Conservation (phyloP, 441 rosid species). For the Populus trichocarpa region DNA sequence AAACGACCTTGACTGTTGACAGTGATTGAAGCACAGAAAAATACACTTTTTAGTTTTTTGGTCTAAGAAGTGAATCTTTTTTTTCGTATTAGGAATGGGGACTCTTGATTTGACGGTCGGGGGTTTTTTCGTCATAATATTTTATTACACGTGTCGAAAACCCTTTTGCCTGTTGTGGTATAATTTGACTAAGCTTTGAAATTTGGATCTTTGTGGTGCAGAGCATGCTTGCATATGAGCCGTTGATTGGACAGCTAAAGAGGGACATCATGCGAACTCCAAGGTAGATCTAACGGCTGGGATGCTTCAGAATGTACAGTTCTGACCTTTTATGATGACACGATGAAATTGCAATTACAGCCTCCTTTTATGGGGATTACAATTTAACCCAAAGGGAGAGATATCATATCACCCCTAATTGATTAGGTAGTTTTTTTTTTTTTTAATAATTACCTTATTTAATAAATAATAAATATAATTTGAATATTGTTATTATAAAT, state of each 20-base stretch:
- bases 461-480: no score
- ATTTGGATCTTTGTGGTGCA: neutral
- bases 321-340: neutral
- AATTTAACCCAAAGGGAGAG: neutral
- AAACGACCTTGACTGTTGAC: slow-evolving; percentile 2
- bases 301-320: neutral
- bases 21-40: neutral
- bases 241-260: neutral
- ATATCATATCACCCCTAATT: no score
- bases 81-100: slow-evolving; percentile 17
- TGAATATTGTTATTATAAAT: no score
- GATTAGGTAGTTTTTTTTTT: no score
- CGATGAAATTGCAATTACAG: neutral
- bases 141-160: neutral
- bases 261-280: neutral
- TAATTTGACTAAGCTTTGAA: slow-evolving; percentile 10
- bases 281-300: slow-evolving; percentile 25
- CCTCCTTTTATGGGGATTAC: neutral
- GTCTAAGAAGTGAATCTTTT: neutral
- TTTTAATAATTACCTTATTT: no score
- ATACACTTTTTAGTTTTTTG: neutral
- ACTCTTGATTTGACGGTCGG: slow-evolving; percentile 24
- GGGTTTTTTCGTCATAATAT: slow-evolving; percentile 12
- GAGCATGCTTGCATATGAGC: neutral
- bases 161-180: neutral